A percentile compares a stretch with the other conserved stretches of the same genome.
Evolutionary conservation across 495 filamentous ascomycete genomes (phyloP).

Genomic region (Hypomontagnella monticulosa): DNA sequence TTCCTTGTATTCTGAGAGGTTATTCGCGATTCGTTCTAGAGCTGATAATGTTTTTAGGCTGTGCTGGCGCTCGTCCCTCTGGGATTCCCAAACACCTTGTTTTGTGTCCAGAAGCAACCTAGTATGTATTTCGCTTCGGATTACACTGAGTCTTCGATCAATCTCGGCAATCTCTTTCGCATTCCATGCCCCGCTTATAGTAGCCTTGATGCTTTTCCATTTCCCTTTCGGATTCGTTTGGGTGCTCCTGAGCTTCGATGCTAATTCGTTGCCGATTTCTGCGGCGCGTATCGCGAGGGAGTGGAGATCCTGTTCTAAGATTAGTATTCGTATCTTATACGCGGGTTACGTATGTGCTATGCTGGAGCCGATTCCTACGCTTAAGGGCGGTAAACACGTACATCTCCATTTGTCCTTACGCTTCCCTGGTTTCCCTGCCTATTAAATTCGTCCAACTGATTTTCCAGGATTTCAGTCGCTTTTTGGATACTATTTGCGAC

Average conservation of each 20-base stretch:
- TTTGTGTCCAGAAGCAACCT: conserved; percentile 14
- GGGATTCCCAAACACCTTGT: background rate
- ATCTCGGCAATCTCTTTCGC: conserved; percentile 13
- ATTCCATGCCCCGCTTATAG: conserved; percentile 14
- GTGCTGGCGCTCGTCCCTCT: background rate
- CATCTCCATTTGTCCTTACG: background rate
- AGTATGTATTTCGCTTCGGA: conserved; percentile 19
- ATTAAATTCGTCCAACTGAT: conserved; percentile 1
- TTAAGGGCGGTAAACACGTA: background rate
- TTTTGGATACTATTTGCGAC: conserved; percentile 13
- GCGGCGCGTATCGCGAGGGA: conserved; percentile 10
- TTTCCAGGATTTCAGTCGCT: conserved; percentile 10
- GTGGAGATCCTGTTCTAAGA: background rate
- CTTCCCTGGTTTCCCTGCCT: background rate
- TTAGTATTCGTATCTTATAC: no score
- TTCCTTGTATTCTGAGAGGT: background rate
- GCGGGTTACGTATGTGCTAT: no score
- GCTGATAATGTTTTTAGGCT: background rate
- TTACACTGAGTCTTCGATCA: conserved; percentile 14
- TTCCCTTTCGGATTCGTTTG: background rate
- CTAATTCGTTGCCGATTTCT: conserved; percentile 17
- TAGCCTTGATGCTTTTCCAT: conserved; percentile 3
- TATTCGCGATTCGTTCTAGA: background rate
- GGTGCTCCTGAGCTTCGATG: background rate
- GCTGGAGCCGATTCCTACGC: no score